A percentile compares a stretch with the other conserved stretches of the same genome.
These are phyloP conservation scores for Amphirosellinia nigrospora DNA, from an alignment of 495 filamentous ascomycete species.

Conservation along the genomic window DNA sequence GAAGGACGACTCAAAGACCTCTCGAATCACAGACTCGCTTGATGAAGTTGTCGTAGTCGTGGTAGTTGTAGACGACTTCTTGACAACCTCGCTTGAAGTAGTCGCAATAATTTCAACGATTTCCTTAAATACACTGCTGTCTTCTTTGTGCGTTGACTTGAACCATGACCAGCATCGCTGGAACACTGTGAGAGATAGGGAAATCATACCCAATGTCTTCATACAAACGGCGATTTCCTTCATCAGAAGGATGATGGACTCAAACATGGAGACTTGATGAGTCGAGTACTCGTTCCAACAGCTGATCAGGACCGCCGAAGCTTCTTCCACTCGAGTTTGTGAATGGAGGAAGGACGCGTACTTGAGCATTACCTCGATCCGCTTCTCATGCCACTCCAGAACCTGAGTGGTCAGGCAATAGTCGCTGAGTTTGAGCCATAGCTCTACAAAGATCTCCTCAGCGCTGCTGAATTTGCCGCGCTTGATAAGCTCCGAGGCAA, in stretches of 20 bases:
- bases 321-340: slow-evolving; percentile 4
- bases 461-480: slow-evolving; percentile 14
- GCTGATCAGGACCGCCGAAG: slow-evolving; percentile 19
- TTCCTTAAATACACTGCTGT: slow-evolving; percentile 20
- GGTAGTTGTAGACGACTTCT: slow-evolving; percentile 9
- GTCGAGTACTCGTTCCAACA: slow-evolving; percentile 20
- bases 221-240: slow-evolving; percentile 15
- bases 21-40: slow-evolving; percentile 21
- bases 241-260: slow-evolving; percentile 20
- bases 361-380: slow-evolving; percentile 17
- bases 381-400: slow-evolving; percentile 15
- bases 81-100: slow-evolving; percentile 17
- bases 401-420: slow-evolving; percentile 8
- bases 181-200: slow-evolving; percentile 17
- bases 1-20: slow-evolving; percentile 17
- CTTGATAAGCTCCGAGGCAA: slow-evolving; percentile 12
- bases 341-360: slow-evolving; percentile 16
- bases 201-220: slow-evolving; percentile 8
- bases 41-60: slow-evolving; percentile 5
- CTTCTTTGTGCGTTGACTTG: slow-evolving; percentile 18
- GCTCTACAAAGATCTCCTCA: slow-evolving; percentile 20
- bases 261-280: slow-evolving; percentile 21
- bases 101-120: slow-evolving; percentile 16
- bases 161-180: slow-evolving; percentile 24
- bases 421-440: slow-evolving; percentile 22